Conservation (phyloP, 164 flowering plant genomes). For the Berberis vulgaris region DNA sequence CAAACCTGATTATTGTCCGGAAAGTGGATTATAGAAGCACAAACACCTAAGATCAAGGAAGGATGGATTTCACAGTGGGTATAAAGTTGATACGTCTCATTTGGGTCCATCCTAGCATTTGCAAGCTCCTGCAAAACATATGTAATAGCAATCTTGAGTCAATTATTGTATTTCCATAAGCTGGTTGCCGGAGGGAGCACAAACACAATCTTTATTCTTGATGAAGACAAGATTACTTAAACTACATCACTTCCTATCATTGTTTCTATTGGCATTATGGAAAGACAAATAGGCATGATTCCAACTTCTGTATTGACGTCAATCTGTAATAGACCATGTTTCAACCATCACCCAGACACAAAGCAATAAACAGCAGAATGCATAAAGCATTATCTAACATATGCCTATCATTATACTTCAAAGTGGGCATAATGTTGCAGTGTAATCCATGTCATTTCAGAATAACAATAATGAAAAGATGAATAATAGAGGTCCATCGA, state of each 20-base stretch:
- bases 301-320: slow-evolving; percentile 99
- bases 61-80: slow-evolving; percentile 99
- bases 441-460: no score
- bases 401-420: not conserved
- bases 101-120: slow-evolving; percentile 60
- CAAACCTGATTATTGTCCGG: slow-evolving; percentile 96
- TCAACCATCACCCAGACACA: not conserved
- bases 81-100: slow-evolving; percentile 76
- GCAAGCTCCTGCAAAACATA: slow-evolving; percentile 62
- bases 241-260: not conserved
- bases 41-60: slow-evolving; percentile 91
- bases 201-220: not conserved
- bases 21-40: slow-evolving; percentile 98
- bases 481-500: no score
- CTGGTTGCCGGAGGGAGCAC: not conserved
- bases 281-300: slow-evolving; percentile 21
- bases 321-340: slow-evolving; percentile 41
- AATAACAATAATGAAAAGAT: no score
- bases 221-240: not conserved
- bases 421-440: no score
- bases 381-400: not conserved
- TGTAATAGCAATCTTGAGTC: not conserved
- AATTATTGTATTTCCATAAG: not conserved
- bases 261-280: no score
- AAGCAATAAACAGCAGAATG: not conserved